Percentiles rank a stretch among this genome's conserved stretches.
Evolutionary conservation across 805 yeast species (phyloP).

Genomic region (Starmerella powellii): DNA sequence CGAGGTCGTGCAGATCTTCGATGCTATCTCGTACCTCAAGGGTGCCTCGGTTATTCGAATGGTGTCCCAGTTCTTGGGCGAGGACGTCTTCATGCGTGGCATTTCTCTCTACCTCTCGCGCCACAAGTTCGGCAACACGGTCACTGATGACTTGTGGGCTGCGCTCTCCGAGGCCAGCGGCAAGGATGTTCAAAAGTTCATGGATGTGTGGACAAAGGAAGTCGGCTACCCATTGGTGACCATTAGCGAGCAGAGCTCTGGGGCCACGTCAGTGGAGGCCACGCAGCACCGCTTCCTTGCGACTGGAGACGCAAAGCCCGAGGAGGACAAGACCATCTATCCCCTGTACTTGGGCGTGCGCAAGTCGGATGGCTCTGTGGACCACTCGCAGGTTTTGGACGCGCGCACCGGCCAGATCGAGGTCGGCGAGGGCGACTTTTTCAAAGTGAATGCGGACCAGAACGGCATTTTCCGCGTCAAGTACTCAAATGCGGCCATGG

Average conservation of each 20-base stretch:
- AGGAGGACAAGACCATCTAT: constrained; percentile 42
- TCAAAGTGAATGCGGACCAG: constrained; percentile 50
- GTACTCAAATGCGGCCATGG: constrained; percentile 41
- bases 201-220: constrained; percentile 61
- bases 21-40: constrained; percentile 66
- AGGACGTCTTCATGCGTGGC: constrained; percentile 56
- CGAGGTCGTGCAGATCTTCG: constrained; percentile 73
- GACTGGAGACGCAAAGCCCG: constrained; percentile 47
- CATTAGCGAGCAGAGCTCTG: constrained; percentile 33
- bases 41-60: constrained; percentile 70
- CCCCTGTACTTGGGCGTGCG: constrained; percentile 49
- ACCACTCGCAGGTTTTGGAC: constrained; percentile 40
- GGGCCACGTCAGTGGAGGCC: constrained; percentile 27
- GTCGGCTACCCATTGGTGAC: constrained; percentile 62
- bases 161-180: constrained; percentile 54
- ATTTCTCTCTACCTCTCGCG: constrained; percentile 55
- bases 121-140: constrained; percentile 58
- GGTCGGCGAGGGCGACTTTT: constrained; percentile 36
- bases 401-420: constrained; percentile 38
- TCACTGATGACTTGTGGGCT: constrained; percentile 61
- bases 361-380: constrained; percentile 48
- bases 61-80: constrained; percentile 62
- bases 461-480: constrained; percentile 51
- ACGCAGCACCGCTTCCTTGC: constrained; percentile 51
- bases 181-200: constrained; percentile 43